A percentile compares a stretch with the other conserved stretches of the same genome.
Conservation (phyloP, 768 basidiomycete species). For the Harrya chromipes region DNA sequence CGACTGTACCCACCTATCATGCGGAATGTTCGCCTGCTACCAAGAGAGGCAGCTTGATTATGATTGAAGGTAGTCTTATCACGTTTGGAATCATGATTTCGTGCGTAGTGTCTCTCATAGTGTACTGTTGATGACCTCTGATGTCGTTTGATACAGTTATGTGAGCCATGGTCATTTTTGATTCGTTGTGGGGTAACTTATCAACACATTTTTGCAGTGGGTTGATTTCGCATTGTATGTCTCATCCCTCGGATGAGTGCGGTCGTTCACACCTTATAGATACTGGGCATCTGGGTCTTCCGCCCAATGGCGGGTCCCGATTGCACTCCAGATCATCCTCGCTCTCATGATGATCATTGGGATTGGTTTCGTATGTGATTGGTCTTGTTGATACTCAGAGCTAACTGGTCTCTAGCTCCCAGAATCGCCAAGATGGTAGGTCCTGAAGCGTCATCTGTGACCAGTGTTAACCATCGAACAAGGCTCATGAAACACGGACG, state of each 20-base stretch:
- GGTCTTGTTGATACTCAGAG: background rate
- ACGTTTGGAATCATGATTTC: conserved; percentile 63
- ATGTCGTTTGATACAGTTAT: conserved; percentile 12
- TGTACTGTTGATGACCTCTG: background rate
- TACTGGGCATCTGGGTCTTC: conserved; percentile 50
- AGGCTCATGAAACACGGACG: conserved; percentile 58
- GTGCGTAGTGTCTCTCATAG: conserved; percentile 33
- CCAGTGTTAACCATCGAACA: background rate
- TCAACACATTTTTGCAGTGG: conserved; percentile 39
- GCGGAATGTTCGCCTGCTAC: conserved; percentile 63
- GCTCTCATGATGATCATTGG: conserved; percentile 49
- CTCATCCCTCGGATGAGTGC: background rate
- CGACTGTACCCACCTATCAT: conserved; percentile 62
- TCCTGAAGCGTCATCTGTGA: background rate
- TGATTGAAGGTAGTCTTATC: conserved; percentile 63
- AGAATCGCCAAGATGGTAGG: conserved; percentile 57
- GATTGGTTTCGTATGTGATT: conserved; percentile 43
- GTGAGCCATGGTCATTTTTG: conserved; percentile 11
- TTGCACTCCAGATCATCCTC: conserved; percentile 56
- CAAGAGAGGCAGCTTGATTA: conserved; percentile 57
- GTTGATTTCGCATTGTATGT: conserved; percentile 59
- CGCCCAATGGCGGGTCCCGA: conserved; percentile 61
- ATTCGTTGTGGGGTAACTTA: background rate
- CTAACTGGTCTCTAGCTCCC: conserved; percentile 40
- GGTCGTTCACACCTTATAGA: conserved; percentile 24